Conservation (phyloP, 257 asterid genomes). For the Jacaranda mimosifolia region DNA sequence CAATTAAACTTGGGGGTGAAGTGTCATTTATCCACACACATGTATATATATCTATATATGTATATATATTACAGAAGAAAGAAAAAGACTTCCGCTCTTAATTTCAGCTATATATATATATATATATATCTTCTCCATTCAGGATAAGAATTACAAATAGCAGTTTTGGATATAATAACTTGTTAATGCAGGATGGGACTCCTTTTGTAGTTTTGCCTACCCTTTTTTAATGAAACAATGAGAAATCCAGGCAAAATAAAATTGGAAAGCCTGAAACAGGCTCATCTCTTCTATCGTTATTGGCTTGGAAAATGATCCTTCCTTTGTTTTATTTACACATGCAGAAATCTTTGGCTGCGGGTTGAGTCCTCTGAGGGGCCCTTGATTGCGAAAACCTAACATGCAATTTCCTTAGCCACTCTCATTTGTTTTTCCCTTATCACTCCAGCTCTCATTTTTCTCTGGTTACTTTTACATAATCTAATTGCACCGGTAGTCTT, state of each 20-base stretch:
- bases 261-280: constrained; percentile 33
- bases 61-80: no score
- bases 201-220: not conserved
- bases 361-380: constrained; percentile 46
- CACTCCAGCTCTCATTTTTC: no score
- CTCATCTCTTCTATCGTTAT: constrained; percentile 19
- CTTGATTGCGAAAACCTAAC: constrained; percentile 44
- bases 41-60: no score
- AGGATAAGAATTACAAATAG: no score
- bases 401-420: constrained; percentile 30
- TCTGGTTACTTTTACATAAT: not conserved
- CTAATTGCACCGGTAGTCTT: no score
- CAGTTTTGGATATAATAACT: no score
- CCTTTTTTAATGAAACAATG: not conserved
- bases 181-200: no score
- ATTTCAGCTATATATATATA: no score
- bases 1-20: no score
- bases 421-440: not conserved
- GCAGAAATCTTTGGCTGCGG: constrained; percentile 46
- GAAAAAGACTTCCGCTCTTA: no score
- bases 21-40: no score
- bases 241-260: not conserved
- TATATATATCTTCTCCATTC: no score
- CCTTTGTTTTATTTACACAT: constrained; percentile 37
- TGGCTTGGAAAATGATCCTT: constrained; percentile 48